Evolutionary conservation across 2,329 filamentous ascomycete genomes (phyloP), one percentile per base, ranked within the genome.

Genomic region (Niveomyces coronatus): DNA sequence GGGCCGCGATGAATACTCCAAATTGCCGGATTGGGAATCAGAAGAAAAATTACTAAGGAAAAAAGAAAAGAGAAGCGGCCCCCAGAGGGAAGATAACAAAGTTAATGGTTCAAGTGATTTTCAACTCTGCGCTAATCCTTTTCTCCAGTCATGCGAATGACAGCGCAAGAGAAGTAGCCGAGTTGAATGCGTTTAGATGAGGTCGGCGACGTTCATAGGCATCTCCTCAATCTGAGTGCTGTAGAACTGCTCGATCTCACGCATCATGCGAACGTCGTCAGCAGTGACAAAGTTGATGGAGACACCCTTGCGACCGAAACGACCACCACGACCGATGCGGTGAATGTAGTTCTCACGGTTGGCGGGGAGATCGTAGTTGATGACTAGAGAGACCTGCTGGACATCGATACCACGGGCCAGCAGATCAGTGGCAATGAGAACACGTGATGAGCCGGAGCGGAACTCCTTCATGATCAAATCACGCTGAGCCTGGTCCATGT

Each of bases 331-430:
- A 78, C 91, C 91, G 60, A 98, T 98, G 64, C 91, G 85, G 72
- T 98, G 91, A 61, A 98, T 98, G 79, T 98, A 98, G 79, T 96
- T 98, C 75, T 98, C 91, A 59, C 89, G 87, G 79, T 96, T 96
- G 68, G 87, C 85, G 52, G 91, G 91, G 41, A 98, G 75, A 64
- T 98, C 91, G 71, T 98, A 98, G 82, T 98, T 98, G 79, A 98
- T 98, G 71, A 98, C 91, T 62, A 98, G 76, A 44, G 89, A 95
- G 46, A 98, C 91, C 73, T 98, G 91, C 76, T 98, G 91, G 58
- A 98, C 91, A 68, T 98, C 91, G 68, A 98, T 98, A 82, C 91
- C 91, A 83, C 91, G 89, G 62, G 91, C 91, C 64, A 95, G 76
- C 48, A 98, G 78, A 62, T 98, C 91, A 49, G 91, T 98, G 66